Percentiles rank a stretch among this genome's conserved stretches.
Evolutionary conservation across 306 rosid species (phyloP).

Genomic region (Medicago lupulina): DNA sequence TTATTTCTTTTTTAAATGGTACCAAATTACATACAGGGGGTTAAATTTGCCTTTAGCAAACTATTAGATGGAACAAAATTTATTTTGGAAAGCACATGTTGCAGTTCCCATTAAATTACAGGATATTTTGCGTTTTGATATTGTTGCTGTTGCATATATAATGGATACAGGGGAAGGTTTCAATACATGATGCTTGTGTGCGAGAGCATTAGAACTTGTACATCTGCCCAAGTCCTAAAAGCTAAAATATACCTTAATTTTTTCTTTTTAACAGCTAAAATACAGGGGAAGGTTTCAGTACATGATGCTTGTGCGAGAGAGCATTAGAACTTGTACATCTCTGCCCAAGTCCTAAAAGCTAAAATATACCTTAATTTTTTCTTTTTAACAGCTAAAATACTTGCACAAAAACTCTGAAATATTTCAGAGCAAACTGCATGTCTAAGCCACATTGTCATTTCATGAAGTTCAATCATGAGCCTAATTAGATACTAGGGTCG

Average conservation of each 20-base stretch:
- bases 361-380: not conserved
- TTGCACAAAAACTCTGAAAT: not conserved
- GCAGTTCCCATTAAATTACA: not conserved
- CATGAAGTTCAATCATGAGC: not conserved
- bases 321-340: conserved; percentile 1
- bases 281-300: conserved; percentile 19
- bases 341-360: not conserved
- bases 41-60: conserved; percentile 9
- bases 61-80: conserved; percentile 1
- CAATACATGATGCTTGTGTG: conserved; percentile 10
- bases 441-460: not conserved
- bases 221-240: not conserved
- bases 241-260: not conserved
- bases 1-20: not conserved
- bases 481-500: not conserved
- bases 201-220: not conserved
- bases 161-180: conserved; percentile 27
- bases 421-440: not conserved
- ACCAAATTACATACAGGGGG: not conserved
- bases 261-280: not conserved
- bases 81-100: conserved; percentile 3
- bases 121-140: conserved; percentile 16
- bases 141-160: conserved; percentile 19
- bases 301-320: conserved; percentile 10
- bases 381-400: no score